Percentiles rank a stretch among this genome's conserved stretches.
Evolutionary conservation across 176 grass and related monocot genomes (phyloP).

Genomic region (Ampelocalamus luodianensis): DNA sequence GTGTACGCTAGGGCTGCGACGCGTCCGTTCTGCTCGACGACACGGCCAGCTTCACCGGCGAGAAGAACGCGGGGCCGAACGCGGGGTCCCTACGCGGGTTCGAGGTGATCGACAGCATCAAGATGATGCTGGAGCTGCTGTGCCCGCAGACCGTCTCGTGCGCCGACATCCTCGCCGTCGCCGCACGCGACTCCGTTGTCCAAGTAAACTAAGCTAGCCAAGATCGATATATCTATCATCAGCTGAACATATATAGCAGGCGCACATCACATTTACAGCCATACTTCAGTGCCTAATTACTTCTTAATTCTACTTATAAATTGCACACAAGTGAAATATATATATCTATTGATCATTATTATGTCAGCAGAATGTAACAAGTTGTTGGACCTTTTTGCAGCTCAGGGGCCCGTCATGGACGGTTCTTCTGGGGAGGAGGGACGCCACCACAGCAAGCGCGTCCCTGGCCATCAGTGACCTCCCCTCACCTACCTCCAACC

Average conservation of each 20-base stretch:
- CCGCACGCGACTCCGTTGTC: slow-evolving; percentile 65
- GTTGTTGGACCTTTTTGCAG: slow-evolving; percentile 30
- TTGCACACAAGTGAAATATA: not conserved
- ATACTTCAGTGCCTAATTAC: not conserved
- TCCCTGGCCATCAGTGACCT: slow-evolving; percentile 62
- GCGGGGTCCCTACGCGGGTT: slow-evolving; percentile 60
- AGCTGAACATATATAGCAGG: not conserved
- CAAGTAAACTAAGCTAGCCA: slow-evolving; percentile 32
- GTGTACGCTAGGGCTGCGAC: slow-evolving; percentile 51
- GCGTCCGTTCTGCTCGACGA: slow-evolving; percentile 67
- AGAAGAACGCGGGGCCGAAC: slow-evolving; percentile 57
- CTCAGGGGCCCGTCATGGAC: slow-evolving; percentile 69
- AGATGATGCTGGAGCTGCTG: slow-evolving; percentile 53
- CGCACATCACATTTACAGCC: not conserved
- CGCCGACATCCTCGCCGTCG: slow-evolving; percentile 65
- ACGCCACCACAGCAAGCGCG: slow-evolving; percentile 60
- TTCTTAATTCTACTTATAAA: not conserved
- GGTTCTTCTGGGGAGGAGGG: slow-evolving; percentile 61
- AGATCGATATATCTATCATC: not conserved
- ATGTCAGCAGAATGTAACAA: not conserved
- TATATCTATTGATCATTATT: not conserved
- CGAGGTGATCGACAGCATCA: slow-evolving; percentile 59
- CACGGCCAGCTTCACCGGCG: slow-evolving; percentile 62
- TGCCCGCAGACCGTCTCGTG: slow-evolving; percentile 66
- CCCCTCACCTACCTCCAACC: slow-evolving; percentile 47